Conservation (phyloP, 768 basidiomycete genomes). For the Atractiella rhizophila region DNA sequence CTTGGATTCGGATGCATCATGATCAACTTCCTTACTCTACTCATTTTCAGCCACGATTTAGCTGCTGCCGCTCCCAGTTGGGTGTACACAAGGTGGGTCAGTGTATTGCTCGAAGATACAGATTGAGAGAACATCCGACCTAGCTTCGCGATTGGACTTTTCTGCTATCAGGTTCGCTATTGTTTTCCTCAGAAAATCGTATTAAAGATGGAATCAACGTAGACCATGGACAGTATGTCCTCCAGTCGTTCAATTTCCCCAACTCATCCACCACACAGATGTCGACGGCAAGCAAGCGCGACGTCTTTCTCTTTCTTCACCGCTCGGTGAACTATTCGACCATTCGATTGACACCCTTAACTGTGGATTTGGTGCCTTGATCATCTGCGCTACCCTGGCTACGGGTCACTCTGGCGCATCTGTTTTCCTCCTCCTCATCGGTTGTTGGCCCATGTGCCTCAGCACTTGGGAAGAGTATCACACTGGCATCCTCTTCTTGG, state of each 20-base stretch:
- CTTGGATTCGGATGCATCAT: slow-evolving; percentile 7
- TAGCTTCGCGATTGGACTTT: slow-evolving; percentile 3
- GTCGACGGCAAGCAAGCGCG: slow-evolving; percentile 12
- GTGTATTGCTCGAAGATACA: background rate
- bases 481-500: slow-evolving; percentile 8
- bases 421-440: slow-evolving; percentile 6
- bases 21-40: slow-evolving; percentile 3
- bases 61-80: background rate
- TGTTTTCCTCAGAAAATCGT: too few species aligned
- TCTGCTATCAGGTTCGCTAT: slow-evolving; percentile 12
- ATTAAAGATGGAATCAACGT: too few species aligned
- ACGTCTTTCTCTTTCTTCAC: slow-evolving; percentile 1
- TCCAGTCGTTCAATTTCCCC: background rate
- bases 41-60: background rate
- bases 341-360: slow-evolving; percentile 9
- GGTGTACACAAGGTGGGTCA: slow-evolving; percentile 1
- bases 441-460: slow-evolving; percentile 9
- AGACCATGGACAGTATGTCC: slow-evolving; percentile 10
- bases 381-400: slow-evolving; percentile 4
- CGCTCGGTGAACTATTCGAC: slow-evolving; percentile 8
- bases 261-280: background rate
- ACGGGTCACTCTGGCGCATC: slow-evolving; percentile 6
- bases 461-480: slow-evolving; percentile 10
- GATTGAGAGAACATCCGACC: background rate
- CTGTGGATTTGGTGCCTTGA: slow-evolving; percentile 6